Evolutionary conservation across 768 basidiomycete species (phyloP).

Genomic region (Cubamyces sp.): DNA sequence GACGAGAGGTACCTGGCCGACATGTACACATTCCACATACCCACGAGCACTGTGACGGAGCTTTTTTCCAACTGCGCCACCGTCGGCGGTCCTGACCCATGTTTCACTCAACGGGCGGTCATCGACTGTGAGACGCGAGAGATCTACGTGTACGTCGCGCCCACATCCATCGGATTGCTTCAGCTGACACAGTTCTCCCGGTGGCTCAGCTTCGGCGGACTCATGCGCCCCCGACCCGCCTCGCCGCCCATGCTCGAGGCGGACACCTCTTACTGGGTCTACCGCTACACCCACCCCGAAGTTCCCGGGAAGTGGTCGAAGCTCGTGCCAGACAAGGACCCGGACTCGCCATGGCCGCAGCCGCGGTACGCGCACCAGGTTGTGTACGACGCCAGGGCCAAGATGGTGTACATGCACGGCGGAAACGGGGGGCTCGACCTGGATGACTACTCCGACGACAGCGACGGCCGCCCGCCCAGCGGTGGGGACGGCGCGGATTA

Average conservation of each 20-base stretch:
- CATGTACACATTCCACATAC: slow-evolving; percentile 75
- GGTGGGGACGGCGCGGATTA: background rate
- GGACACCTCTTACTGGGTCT: slow-evolving; percentile 68
- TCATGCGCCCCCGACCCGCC: slow-evolving; percentile 48
- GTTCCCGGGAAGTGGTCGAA: slow-evolving; percentile 68
- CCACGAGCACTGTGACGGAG: slow-evolving; percentile 59
- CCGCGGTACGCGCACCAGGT: slow-evolving; percentile 82
- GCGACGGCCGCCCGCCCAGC: background rate
- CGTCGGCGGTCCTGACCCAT: slow-evolving; percentile 68
- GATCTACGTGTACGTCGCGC: slow-evolving; percentile 66
- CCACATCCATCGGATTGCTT: background rate
- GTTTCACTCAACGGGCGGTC: slow-evolving; percentile 75
- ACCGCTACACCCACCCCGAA: slow-evolving; percentile 53
- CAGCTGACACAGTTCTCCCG: background rate
- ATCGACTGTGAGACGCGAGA: slow-evolving; percentile 65
- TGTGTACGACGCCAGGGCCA: slow-evolving; percentile 64
- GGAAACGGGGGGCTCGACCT: slow-evolving; percentile 63
- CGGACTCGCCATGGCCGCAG: slow-evolving; percentile 46
- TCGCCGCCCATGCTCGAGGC: slow-evolving; percentile 47
- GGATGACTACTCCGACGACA: slow-evolving; percentile 24
- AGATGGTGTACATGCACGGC: slow-evolving; percentile 70
- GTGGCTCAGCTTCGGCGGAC: slow-evolving; percentile 59
- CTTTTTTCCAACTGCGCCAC: slow-evolving; percentile 64
- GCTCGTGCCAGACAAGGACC: slow-evolving; percentile 44
- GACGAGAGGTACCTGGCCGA: slow-evolving; percentile 71